These are phyloP conservation scores for Teunomyces panamensis DNA, from an alignment of 805 yeast genomes.

Conservation along the genomic window DNA sequence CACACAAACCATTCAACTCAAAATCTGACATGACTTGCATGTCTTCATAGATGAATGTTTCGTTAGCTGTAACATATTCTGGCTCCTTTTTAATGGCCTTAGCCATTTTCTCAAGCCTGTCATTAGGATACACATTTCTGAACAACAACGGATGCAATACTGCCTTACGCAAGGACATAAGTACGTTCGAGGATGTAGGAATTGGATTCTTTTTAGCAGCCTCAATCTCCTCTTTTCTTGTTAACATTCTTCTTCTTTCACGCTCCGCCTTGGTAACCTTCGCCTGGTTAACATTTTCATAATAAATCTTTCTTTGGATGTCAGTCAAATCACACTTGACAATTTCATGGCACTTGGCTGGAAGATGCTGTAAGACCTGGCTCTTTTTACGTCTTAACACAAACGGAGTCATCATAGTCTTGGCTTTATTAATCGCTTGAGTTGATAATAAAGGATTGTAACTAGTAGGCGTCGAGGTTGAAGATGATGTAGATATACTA, in stretches of 20 bases:
- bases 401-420: slow-evolving; percentile 98
- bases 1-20: slow-evolving; percentile 76
- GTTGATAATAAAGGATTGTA: slow-evolving; percentile 82
- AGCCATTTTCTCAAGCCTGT: slow-evolving; percentile 62
- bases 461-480: slow-evolving; percentile 37
- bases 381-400: slow-evolving; percentile 87
- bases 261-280: slow-evolving; percentile 40
- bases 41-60: slow-evolving; percentile 79
- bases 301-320: slow-evolving; percentile 58
- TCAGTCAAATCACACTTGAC: slow-evolving; percentile 62
- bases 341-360: slow-evolving; percentile 65
- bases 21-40: slow-evolving; percentile 94
- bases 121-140: slow-evolving; percentile 60
- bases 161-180: slow-evolving; percentile 90
- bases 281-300: slow-evolving; percentile 50
- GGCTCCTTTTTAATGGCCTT: slow-evolving; percentile 77
- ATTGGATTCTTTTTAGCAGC: slow-evolving; percentile 30
- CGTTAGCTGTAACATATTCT: slow-evolving; percentile 74
- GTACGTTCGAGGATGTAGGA: slow-evolving; percentile 58
- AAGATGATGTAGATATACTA: slow-evolving; percentile 45
- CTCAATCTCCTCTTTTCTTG: slow-evolving; percentile 33
- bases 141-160: slow-evolving; percentile 89
- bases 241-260: slow-evolving; percentile 38
- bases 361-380: slow-evolving; percentile 88
- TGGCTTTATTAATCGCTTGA: slow-evolving; percentile 90